Percentiles rank a stretch among this genome's conserved stretches.
Evolutionary conservation across 768 basidiomycete species (phyloP).

Genomic region (Amanita exitialis): DNA sequence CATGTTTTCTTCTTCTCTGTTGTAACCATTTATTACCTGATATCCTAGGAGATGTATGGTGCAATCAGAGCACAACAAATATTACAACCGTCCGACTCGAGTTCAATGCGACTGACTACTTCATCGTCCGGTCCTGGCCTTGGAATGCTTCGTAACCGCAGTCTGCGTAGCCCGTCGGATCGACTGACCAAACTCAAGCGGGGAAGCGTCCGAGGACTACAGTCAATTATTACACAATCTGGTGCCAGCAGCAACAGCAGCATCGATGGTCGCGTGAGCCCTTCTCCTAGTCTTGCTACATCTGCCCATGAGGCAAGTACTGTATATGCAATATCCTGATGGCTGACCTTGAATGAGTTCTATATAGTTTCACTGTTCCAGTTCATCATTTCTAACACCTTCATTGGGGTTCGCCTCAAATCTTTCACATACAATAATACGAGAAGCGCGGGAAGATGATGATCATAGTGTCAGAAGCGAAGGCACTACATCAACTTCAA

Average conservation of each 20-base stretch:
- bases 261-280: constrained; percentile 85
- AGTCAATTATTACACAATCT: constrained; percentile 63
- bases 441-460: constrained; percentile 89
- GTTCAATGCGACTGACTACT: constrained; percentile 34
- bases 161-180: constrained; percentile 61
- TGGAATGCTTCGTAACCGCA: constrained; percentile 53
- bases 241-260: constrained; percentile 70
- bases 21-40: constrained; percentile 1
- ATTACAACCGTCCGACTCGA: constrained; percentile 61
- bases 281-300: constrained; percentile 88
- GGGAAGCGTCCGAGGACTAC: constrained; percentile 83
- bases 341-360: not conserved
- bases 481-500: constrained; percentile 56
- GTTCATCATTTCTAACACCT: constrained; percentile 65
- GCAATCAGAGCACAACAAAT: constrained; percentile 90
- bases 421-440: constrained; percentile 92
- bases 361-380: constrained; percentile 22
- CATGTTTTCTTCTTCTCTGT: not conserved
- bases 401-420: constrained; percentile 96
- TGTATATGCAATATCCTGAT: not conserved
- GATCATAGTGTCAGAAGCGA: constrained; percentile 58
- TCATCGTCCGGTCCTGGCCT: constrained; percentile 51
- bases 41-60: constrained; percentile 79
- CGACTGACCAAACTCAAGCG: constrained; percentile 75
- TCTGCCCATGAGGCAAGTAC: constrained; percentile 69